Evolutionary conservation across 352 stramenopile species (phyloP).

Genomic region (Phytopythium helicoides): DNA sequence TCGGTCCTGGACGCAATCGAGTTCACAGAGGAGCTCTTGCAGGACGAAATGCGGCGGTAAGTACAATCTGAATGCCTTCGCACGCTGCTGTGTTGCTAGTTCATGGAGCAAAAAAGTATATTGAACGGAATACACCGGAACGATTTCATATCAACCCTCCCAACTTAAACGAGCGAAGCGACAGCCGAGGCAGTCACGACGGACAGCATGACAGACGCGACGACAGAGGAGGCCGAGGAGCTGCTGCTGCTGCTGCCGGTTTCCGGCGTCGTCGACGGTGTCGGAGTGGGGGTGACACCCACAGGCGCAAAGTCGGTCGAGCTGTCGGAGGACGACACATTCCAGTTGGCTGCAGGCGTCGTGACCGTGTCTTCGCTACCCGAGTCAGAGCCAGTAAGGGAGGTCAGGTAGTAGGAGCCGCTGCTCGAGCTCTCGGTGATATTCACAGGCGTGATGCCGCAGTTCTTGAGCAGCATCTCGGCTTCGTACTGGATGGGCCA

Average conservation of each 20-base stretch:
- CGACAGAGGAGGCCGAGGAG: constrained; percentile 10
- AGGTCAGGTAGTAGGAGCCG: constrained; percentile 5
- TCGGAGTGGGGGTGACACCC: constrained; percentile 27
- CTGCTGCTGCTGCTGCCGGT: not conserved
- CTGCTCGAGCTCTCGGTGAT: constrained; percentile 12
- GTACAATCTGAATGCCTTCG: not conserved
- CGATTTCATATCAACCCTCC: not conserved
- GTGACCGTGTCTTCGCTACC: not conserved
- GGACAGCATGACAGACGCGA: not conserved
- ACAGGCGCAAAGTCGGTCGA: constrained; percentile 32
- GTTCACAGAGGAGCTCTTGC: constrained; percentile 77
- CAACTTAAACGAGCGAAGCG: not conserved
- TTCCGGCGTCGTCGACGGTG: constrained; percentile 3
- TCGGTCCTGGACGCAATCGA: constrained; percentile 78
- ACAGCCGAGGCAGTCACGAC: not conserved
- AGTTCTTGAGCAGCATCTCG: constrained; percentile 42
- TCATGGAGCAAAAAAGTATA: constrained; percentile 2
- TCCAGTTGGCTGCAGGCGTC: constrained; percentile 19
- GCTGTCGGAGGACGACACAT: constrained; percentile 10
- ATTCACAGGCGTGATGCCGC: constrained; percentile 43
- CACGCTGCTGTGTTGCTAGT: no score
- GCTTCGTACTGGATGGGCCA: constrained; percentile 44
- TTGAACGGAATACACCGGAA: constrained; percentile 1
- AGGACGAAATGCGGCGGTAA: constrained; percentile 61
- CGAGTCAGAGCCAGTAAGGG: not conserved